phyloP scores from a whole-genome alignment of 345 rosid genomes.

The Acer yangbiense region DNA sequence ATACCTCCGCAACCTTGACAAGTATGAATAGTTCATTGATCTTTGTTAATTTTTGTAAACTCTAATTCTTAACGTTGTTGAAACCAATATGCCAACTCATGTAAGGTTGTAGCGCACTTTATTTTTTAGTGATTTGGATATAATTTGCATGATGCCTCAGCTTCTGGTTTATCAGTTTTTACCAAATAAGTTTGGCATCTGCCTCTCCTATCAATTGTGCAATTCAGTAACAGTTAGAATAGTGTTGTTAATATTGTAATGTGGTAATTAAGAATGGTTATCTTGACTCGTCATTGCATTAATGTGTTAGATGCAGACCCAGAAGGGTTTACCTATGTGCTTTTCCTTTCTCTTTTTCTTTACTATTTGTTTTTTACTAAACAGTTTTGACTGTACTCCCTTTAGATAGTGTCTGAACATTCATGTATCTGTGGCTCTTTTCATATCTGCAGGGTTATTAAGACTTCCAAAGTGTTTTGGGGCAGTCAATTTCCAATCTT shows the following conservation, averaged over 20 bases:
- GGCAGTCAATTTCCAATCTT: conserved; percentile 57
- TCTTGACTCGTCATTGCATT: neutral
- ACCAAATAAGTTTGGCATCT: neutral
- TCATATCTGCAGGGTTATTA: conserved; percentile 55
- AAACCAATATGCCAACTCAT: conserved; percentile 3
- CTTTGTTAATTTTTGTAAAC: conserved; percentile 9
- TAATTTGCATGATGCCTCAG: neutral
- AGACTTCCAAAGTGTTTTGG: conserved; percentile 56
- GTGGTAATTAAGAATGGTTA: conserved; percentile 10
- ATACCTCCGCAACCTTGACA: conserved; percentile 85
- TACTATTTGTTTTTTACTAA: conserved; percentile 1
- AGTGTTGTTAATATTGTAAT: neutral
- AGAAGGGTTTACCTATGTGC: neutral
- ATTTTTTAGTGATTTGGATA: neutral
- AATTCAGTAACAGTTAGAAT: neutral
- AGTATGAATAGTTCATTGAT: conserved; percentile 52
- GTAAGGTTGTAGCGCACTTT: neutral
- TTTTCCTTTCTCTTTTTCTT: neutral
- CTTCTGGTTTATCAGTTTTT: neutral
- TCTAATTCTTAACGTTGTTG: neutral
- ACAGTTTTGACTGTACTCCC: neutral
- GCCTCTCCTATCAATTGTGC: too few relatives aligned
- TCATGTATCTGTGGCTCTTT: conserved; percentile 12
- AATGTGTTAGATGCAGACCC: conserved; percentile 12
- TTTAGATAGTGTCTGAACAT: neutral